Conservation (phyloP, 805 yeast genomes). For the Schwanniomyces polymorphus region DNA sequence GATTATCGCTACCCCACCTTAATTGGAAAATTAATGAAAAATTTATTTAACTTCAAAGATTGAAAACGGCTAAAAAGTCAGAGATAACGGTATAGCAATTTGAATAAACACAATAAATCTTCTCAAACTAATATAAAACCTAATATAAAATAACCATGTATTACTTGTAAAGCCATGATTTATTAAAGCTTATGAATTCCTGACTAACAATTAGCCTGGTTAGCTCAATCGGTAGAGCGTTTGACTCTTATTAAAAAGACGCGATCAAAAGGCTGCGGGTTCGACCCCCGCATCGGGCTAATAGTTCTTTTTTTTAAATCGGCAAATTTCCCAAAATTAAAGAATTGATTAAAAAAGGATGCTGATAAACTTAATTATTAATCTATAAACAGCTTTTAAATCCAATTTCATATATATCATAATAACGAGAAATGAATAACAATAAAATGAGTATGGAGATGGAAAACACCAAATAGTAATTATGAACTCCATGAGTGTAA, state of each 20-base stretch:
- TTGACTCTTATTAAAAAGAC: constrained; percentile 10
- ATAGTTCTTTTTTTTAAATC: background rate
- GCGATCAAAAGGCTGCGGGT: constrained; percentile 13
- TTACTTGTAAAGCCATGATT: background rate
- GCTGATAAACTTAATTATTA: too few species aligned
- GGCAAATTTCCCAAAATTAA: too few species aligned
- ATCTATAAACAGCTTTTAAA: too few species aligned
- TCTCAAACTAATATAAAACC: too few species aligned
- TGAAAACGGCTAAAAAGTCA: too few species aligned
- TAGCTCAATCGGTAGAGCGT: constrained; percentile 14
- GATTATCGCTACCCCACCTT: too few species aligned
- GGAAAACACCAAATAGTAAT: background rate
- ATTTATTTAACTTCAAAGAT: too few species aligned
- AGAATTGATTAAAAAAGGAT: too few species aligned
- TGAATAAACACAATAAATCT: too few species aligned
- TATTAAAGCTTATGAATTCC: background rate
- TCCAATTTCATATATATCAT: background rate
- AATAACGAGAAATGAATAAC: background rate
- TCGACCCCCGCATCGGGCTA: constrained; percentile 13
- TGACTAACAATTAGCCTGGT: constrained; percentile 7
- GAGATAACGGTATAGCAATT: too few species aligned
- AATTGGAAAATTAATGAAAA: too few species aligned
- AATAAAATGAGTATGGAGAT: background rate
- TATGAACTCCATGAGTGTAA: background rate
- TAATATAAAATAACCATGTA: too few species aligned